Evolutionary conservation across 305 asterid species (phyloP).

Genomic region (Fraxinus albicans): DNA sequence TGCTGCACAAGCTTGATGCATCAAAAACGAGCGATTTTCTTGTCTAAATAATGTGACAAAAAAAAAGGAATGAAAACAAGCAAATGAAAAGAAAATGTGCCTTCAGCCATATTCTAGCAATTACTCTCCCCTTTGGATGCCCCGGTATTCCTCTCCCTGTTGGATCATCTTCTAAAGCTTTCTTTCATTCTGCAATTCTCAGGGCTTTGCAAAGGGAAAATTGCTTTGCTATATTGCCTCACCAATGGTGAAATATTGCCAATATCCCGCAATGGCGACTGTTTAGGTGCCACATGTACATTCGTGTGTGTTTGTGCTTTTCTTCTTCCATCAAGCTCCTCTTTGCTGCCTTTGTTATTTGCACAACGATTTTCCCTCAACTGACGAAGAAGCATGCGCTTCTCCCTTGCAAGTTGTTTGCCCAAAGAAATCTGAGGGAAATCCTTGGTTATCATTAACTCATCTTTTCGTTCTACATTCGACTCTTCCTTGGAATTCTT

Average conservation of each 20-base stretch:
- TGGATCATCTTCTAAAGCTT: slow-evolving; percentile 23
- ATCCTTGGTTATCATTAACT: slow-evolving; percentile 12
- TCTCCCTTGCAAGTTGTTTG: slow-evolving; percentile 71
- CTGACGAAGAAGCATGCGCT: slow-evolving; percentile 38
- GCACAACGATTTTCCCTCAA: slow-evolving; percentile 31
- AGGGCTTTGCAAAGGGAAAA: slow-evolving; percentile 36
- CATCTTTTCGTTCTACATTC: slow-evolving; percentile 17
- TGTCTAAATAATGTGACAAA: neutral
- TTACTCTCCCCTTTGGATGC: neutral
- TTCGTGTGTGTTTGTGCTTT: slow-evolving; percentile 21
- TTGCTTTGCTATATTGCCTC: slow-evolving; percentile 33
- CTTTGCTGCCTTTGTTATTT: slow-evolving; percentile 23
- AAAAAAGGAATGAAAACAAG: no score
- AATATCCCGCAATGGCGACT: slow-evolving; percentile 48
- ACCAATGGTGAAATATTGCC: slow-evolving; percentile 46
- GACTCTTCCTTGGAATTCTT: slow-evolving; percentile 11
- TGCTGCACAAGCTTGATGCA: neutral
- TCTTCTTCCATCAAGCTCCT: slow-evolving; percentile 30
- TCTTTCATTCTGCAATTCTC: slow-evolving; percentile 25
- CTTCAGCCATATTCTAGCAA: neutral
- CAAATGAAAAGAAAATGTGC: neutral
- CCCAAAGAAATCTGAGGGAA: slow-evolving; percentile 50
- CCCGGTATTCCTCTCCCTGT: neutral
- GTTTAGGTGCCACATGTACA: slow-evolving; percentile 18
- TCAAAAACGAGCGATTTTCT: neutral